Conservation (phyloP, 257 asterid genomes). For the Rauvolfia tetraphylla region DNA sequence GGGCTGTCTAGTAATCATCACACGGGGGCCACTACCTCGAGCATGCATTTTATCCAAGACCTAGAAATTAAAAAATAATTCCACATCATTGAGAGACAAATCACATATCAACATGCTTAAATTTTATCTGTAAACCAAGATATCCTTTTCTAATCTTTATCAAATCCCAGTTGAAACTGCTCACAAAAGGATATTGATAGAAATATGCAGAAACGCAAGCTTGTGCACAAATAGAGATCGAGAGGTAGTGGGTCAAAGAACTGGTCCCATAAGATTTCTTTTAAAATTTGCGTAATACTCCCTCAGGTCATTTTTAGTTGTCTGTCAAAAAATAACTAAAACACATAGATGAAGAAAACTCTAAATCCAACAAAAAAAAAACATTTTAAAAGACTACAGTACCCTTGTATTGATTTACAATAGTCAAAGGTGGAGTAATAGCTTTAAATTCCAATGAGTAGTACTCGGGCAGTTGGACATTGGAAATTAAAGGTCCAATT, state of each 20-base stretch:
- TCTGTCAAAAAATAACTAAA: too few relatives aligned
- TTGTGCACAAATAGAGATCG: background rate
- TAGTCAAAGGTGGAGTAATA: too few relatives aligned
- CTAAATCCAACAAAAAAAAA: too few relatives aligned
- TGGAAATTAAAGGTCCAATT: too few relatives aligned
- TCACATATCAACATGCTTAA: background rate
- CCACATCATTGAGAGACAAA: slow-evolving; percentile 11
- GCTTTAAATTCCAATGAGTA: too few relatives aligned
- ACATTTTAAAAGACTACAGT: too few relatives aligned
- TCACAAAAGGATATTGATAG: background rate
- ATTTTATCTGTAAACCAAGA: background rate
- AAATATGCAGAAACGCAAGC: background rate
- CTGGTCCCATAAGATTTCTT: too few relatives aligned
- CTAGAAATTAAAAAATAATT: slow-evolving; percentile 31
- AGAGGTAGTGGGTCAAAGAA: background rate
- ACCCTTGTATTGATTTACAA: too few relatives aligned
- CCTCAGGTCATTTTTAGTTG: too few relatives aligned
- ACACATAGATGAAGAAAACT: too few relatives aligned
- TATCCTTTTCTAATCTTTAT: background rate
- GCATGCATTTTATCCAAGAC: slow-evolving; percentile 98
- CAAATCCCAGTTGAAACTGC: background rate
- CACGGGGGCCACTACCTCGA: slow-evolving; percentile 90
- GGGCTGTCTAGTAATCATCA: slow-evolving; percentile 90
- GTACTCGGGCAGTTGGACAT: too few relatives aligned
- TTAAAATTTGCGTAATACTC: background rate